phyloP scores from a whole-genome alignment of 306 rosid species.

The Arachis hypogaea region DNA sequence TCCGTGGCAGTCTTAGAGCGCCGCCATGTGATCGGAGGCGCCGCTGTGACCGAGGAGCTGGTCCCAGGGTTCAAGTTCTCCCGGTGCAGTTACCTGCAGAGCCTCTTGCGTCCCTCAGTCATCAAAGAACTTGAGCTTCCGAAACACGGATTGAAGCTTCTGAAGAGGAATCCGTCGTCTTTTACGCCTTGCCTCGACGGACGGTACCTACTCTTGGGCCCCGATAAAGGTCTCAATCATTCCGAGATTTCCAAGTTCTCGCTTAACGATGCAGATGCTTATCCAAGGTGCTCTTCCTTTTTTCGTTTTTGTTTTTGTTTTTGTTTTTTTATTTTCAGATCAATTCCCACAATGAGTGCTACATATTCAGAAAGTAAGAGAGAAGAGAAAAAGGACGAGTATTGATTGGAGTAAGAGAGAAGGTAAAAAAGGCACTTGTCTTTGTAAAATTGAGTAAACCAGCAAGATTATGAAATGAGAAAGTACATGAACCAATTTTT shows the following conservation, averaged over 20 bases:
- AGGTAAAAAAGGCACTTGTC: too few species aligned
- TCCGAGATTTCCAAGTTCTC: conserved; percentile 91
- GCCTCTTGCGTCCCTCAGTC: conserved; percentile 86
- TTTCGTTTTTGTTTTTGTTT: too few species aligned
- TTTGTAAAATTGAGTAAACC: too few species aligned
- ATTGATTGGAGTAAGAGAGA: too few species aligned
- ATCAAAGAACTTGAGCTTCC: conserved; percentile 77
- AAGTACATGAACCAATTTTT: too few species aligned
- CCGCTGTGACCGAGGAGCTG: conserved; percentile 86
- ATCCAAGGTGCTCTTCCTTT: conserved; percentile 59
- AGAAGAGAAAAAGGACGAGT: too few species aligned
- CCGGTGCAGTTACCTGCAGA: conserved; percentile 90
- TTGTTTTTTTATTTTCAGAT: too few species aligned
- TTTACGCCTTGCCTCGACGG: conserved; percentile 95
- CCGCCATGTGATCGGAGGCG: conserved; percentile 90
- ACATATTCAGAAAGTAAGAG: too few species aligned
- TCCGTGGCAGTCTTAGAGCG: conserved; percentile 95
- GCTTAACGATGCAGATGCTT: conserved; percentile 70
- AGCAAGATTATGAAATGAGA: too few species aligned
- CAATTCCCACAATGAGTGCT: too few species aligned
- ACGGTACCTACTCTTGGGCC: conserved; percentile 80
- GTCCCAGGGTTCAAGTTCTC: conserved; percentile 91
- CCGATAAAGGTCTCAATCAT: conserved; percentile 63
- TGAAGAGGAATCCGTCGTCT: conserved; percentile 85
- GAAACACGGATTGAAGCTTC: conserved; percentile 82